A percentile compares a stretch with the other conserved stretches of the same genome.
Evolutionary conservation across 176 grass and related monocot genomes (phyloP).

Genomic region (Cocos nucifera): DNA sequence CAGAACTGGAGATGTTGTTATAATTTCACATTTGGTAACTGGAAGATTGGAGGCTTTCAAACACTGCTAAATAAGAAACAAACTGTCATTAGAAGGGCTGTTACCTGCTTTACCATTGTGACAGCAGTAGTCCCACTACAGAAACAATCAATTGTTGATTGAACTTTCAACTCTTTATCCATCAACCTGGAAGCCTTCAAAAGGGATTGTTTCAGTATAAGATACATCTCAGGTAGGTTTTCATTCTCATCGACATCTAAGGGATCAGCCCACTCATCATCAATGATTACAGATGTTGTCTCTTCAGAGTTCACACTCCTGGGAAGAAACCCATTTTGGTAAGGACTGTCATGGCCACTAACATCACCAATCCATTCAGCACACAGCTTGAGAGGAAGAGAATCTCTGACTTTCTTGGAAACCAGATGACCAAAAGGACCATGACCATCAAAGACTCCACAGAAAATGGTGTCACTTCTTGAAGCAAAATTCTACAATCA

Average conservation of each 20-base stretch:
- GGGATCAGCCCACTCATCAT: slow-evolving; percentile 70
- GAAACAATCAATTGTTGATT: slow-evolving; percentile 87
- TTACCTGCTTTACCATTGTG: slow-evolving; percentile 90
- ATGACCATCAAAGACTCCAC: slow-evolving; percentile 92
- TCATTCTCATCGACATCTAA: slow-evolving; percentile 30
- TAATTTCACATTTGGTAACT: background rate
- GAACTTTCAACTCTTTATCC: slow-evolving; percentile 90
- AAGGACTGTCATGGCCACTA: slow-evolving; percentile 35
- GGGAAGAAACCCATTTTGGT: slow-evolving; percentile 49
- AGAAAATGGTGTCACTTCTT: slow-evolving; percentile 50
- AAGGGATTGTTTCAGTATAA: slow-evolving; percentile 84
- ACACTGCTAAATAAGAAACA: background rate
- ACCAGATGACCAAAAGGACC: slow-evolving; percentile 96
- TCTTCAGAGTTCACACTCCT: slow-evolving; percentile 70
- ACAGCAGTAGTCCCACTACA: slow-evolving; percentile 95
- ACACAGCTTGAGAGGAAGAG: slow-evolving; percentile 78
- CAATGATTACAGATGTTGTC: slow-evolving; percentile 31
- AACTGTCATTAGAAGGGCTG: background rate
- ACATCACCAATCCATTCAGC: slow-evolving; percentile 37
- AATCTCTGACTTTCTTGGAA: slow-evolving; percentile 93
- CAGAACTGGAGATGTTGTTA: background rate
- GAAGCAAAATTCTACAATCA: slow-evolving; percentile 64
- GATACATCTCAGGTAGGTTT: slow-evolving; percentile 72
- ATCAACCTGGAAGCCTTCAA: slow-evolving; percentile 89
- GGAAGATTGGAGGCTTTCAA: slow-evolving; percentile 1